Conservation (phyloP, 83 land plant genomes). For the Thuja plicata region DNA sequence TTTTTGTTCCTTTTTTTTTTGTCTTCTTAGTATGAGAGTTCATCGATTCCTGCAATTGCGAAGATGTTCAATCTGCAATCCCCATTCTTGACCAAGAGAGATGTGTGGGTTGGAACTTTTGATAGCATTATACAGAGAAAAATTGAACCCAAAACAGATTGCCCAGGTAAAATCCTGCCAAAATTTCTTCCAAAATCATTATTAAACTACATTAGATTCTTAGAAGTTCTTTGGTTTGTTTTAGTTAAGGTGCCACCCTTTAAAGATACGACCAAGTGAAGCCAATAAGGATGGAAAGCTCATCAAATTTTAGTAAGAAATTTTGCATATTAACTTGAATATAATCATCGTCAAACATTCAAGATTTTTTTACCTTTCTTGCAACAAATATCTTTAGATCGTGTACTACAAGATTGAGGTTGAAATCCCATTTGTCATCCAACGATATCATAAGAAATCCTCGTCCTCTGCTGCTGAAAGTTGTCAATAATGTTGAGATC, state of each 20-base stretch:
- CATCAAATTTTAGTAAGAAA: too few species aligned
- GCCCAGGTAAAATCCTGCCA: conserved; percentile 47
- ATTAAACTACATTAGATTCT: too few species aligned
- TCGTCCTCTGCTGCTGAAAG: too few species aligned
- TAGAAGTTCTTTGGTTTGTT: too few species aligned
- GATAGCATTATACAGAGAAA: conserved; percentile 41
- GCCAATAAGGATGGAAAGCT: conserved; percentile 46
- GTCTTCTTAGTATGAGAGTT: conserved; percentile 62
- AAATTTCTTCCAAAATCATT: too few species aligned
- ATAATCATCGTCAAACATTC: too few species aligned
- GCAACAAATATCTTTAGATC: too few species aligned
- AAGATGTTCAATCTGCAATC: conserved; percentile 50
- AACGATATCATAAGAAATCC: too few species aligned
- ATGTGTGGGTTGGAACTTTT: conserved; percentile 76
- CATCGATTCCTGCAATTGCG: conserved; percentile 64
- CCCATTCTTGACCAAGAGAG: conserved; percentile 50
- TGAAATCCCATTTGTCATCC: not conserved
- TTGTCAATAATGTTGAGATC: conserved; percentile 14
- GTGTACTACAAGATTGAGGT: too few species aligned
- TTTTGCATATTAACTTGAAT: too few species aligned
- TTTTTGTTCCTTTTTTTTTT: too few species aligned
- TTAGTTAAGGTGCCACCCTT: conserved; percentile 41
- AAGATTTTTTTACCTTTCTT: too few species aligned
- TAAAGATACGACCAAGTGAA: conserved; percentile 27
- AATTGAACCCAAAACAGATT: conserved; percentile 54